phyloP scores from a whole-genome alignment of 805 yeast species.

The Kazachstania taianensis region DNA sequence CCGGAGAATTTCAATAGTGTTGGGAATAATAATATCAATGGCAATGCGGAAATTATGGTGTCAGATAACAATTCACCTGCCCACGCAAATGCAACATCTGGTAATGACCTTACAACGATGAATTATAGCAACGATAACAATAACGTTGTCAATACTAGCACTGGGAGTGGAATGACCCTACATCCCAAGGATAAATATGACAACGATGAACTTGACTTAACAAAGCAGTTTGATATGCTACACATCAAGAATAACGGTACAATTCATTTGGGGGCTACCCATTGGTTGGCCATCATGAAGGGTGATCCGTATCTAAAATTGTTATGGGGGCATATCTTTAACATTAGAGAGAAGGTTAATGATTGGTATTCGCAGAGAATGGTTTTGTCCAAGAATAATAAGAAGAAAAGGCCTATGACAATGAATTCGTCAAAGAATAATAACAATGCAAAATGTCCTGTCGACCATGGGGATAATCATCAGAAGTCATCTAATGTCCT shows the following conservation, averaged over 20 bases:
- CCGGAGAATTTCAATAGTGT: neutral
- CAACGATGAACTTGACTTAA: constrained; percentile 30
- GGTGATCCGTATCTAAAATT: constrained; percentile 48
- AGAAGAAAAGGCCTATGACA: constrained; percentile 1
- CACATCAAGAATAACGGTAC: constrained; percentile 36
- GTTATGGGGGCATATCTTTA: constrained; percentile 41
- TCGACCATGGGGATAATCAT: constrained; percentile 3
- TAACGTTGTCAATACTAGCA: neutral
- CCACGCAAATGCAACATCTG: neutral
- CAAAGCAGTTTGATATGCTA: constrained; percentile 36
- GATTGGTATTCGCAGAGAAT: constrained; percentile 26
- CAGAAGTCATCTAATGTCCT: no score
- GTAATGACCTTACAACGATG: neutral
- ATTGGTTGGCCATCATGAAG: constrained; percentile 50
- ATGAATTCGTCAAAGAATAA: neutral
- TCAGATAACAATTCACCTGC: neutral
- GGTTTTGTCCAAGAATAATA: constrained; percentile 5
- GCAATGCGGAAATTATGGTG: neutral
- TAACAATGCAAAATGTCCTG: neutral
- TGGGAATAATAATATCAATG: neutral
- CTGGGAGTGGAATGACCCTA: neutral
- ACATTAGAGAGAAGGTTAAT: constrained; percentile 31
- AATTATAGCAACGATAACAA: neutral
- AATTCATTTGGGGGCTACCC: constrained; percentile 41
- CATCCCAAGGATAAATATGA: constrained; percentile 15